Evolutionary conservation across 148 eudicot species (phyloP).

Genomic region (Chenopodium berlandieri): DNA sequence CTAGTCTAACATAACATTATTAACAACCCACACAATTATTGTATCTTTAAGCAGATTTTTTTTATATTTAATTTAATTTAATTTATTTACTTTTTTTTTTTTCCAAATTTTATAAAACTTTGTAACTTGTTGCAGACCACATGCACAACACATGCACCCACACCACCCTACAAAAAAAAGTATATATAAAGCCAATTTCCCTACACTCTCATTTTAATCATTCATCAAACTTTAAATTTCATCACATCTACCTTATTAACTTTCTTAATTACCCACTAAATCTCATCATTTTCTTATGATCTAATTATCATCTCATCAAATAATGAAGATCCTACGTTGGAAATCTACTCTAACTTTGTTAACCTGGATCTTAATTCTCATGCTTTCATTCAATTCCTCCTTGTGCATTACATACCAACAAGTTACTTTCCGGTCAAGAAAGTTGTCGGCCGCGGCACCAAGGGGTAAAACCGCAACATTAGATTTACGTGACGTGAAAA

Average conservation of each 20-base stretch:
- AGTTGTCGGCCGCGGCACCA: conserved; percentile 8
- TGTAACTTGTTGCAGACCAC: conserved; percentile 24
- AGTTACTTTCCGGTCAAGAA: conserved; percentile 18
- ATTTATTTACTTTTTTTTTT: not conserved
- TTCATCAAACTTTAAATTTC: conserved; percentile 1
- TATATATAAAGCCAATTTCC: conserved; percentile 23
- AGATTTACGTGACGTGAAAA: conserved; percentile 8
- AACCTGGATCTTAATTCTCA: conserved; percentile 14
- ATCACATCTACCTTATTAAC: not conserved
- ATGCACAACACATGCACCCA: conserved; percentile 30
- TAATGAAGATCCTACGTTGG: conserved; percentile 26
- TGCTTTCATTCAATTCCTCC: conserved; percentile 22
- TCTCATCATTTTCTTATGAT: no score
- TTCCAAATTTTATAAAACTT: not conserved
- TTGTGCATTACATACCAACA: not conserved
- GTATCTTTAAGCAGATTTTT: not conserved
- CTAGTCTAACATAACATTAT: not conserved
- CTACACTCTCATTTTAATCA: conserved; percentile 22
- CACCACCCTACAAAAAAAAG: not conserved
- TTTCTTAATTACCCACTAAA: no score
- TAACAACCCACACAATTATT: conserved; percentile 11
- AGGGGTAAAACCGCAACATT: not conserved
- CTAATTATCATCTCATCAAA: no score
- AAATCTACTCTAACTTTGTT: conserved; percentile 17
- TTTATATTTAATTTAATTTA: no score